These are phyloP conservation scores for Beauveria rudraprayagi DNA, from an alignment of 2,329 filamentous ascomycete species.

Conservation along the genomic window DNA sequence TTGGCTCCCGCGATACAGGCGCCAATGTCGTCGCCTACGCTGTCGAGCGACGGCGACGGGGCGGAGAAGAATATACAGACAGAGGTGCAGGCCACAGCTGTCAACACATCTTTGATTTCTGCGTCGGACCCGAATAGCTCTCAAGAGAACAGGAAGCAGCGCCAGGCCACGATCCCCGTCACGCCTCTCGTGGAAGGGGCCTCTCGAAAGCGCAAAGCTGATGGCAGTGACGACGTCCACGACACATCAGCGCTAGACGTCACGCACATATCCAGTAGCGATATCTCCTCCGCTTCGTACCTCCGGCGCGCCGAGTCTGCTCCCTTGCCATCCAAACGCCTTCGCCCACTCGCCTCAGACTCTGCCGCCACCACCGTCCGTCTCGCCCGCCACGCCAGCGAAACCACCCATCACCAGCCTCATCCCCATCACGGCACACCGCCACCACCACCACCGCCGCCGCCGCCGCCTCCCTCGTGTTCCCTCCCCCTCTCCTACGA, in stretches of 20 bases:
- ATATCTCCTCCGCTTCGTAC: slow-evolving; percentile 12
- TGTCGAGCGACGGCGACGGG: neutral
- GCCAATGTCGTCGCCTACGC: slow-evolving; percentile 10
- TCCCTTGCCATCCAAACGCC: slow-evolving; percentile 23
- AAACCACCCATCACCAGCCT: slow-evolving; percentile 14
- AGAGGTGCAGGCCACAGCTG: neutral
- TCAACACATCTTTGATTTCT: neutral
- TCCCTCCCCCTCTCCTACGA: neutral
- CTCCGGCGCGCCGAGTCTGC: slow-evolving; percentile 23
- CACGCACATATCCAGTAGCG: slow-evolving; percentile 24
- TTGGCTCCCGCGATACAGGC: slow-evolving; percentile 19
- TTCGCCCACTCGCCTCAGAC: slow-evolving; percentile 13
- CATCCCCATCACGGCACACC: neutral
- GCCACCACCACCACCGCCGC: neutral
- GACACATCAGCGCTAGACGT: slow-evolving; percentile 18
- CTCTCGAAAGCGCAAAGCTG: slow-evolving; percentile 1
- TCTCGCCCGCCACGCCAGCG: slow-evolving; percentile 22
- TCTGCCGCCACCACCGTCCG: slow-evolving; percentile 15
- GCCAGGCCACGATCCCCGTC: neutral
- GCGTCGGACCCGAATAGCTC: neutral
- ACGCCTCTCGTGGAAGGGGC: neutral
- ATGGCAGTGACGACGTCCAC: slow-evolving; percentile 2
- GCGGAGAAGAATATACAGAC: neutral
- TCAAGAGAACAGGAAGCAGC: neutral
- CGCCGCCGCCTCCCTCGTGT: neutral